Evolutionary conservation across 75 land plant species (phyloP).

Genomic region (Sequoiadendron giganteum): DNA sequence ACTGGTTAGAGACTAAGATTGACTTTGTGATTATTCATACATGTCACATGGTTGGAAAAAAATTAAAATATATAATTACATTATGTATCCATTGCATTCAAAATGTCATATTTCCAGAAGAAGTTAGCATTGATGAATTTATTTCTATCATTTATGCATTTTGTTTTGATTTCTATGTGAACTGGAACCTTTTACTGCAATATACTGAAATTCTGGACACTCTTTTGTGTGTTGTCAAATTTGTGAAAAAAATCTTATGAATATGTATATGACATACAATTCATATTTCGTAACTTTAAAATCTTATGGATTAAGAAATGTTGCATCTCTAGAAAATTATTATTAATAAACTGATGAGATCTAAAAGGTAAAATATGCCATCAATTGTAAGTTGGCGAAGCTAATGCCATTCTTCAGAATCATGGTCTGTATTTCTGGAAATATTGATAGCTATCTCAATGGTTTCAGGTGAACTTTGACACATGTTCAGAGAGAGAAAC

Average conservation of each 20-base stretch:
- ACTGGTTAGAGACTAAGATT: constrained; percentile 52
- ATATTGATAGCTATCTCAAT: constrained; percentile 4
- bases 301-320: neutral
- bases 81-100: neutral
- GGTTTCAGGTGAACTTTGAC: constrained; percentile 71
- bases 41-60: neutral
- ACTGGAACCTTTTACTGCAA: neutral
- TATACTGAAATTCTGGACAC: too few relatives aligned
- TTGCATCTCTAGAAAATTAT: neutral
- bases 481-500: neutral
- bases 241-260: too few relatives aligned
- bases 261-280: too few relatives aligned
- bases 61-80: neutral
- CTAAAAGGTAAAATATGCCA: neutral
- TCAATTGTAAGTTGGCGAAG: neutral
- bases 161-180: neutral
- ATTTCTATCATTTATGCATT: neutral
- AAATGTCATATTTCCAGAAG: neutral
- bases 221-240: too few relatives aligned
- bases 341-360: neutral
- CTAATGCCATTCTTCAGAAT: neutral
- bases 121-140: neutral
- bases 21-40: neutral
- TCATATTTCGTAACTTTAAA: neutral
- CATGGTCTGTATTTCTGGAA: neutral